Base-by-base conservation (phyloP, 495 filamentous ascomycete species). In the Lophiostoma macrostomum region DNA sequence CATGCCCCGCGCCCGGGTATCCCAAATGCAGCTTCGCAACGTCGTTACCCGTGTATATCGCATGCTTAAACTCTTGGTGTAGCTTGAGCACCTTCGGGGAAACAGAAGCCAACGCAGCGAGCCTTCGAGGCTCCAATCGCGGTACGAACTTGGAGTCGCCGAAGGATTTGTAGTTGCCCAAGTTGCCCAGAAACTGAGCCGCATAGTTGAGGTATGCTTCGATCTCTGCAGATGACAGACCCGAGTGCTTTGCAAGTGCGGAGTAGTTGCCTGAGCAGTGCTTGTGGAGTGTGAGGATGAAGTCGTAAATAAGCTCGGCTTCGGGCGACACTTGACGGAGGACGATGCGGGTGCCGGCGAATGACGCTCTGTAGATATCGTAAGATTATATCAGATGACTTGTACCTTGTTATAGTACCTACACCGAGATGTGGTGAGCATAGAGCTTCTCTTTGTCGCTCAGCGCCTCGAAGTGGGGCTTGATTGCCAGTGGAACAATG, bases 91-190 rank as follows among this genome's bases (percentile, higher is more conserved):
- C 51, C 30, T 74, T 75, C 6, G 77, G 71, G 0, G 82, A 83
- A 13, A 72, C 71, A 16, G 81, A 77, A 18, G 87, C 84, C n/a
- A 98, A 71, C 53, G 83, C 80, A 28, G 82, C 77, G 48, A 98
- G 77, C 25, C 78, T 77, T 14, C 81, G 77, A 40, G 81, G 73
- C 11, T 78, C 68, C 50, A 90, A 78, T 34, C 91, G 78, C 7
- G 93, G 93, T 46, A 98, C 82, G 68, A 96, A 96, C 65, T 97
- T 98, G 53, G 84, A 80, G 67, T 98, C 93, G 28, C 93, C 93
- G 60, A 96, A 96, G 24, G 86, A 86, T 72, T 96, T 96, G 74
- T 95, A 98, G 69, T 98, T 98, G 37, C 93, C 93, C 39, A 77
- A 72, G 65, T 96, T 97, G 22, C 90, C 90, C 5, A 98, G 74